A percentile compares a stretch with the other conserved stretches of the same genome.
phyloP scores from a whole-genome alignment of 345 rosid genomes.

The Salix dunnii region DNA sequence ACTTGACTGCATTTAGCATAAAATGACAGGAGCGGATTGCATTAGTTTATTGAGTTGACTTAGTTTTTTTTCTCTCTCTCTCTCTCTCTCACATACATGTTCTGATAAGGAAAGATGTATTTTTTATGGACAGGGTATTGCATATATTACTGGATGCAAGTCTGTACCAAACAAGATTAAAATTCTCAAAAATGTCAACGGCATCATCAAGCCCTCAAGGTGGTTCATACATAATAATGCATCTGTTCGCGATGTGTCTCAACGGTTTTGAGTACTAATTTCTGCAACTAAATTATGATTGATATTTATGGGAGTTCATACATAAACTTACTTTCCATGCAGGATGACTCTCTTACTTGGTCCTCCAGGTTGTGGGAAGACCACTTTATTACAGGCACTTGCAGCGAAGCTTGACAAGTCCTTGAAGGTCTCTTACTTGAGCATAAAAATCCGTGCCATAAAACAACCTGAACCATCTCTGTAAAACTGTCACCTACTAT shows the following conservation, averaged over 20 bases:
- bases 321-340: not conserved
- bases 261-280: not conserved
- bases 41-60: not conserved
- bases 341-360: conserved; percentile 52
- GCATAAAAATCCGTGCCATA: no score
- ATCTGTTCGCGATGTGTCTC: not conserved
- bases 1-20: no score
- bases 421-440: conserved; percentile 35
- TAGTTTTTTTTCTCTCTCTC: not conserved
- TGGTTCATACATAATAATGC: conserved; percentile 24
- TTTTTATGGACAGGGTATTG: not conserved
- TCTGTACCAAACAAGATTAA: conserved; percentile 5
- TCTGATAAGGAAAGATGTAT: not conserved
- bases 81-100: not conserved
- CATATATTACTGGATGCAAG: not conserved
- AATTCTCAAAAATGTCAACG: conserved; percentile 43
- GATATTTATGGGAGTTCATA: not conserved
- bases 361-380: conserved; percentile 54
- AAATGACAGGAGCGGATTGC: no score
- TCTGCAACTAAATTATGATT: no score
- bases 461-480: no score
- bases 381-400: conserved; percentile 44
- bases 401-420: conserved; percentile 39
- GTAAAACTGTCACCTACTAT: not conserved
- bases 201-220: conserved; percentile 56